Evolutionary conservation across 2,329 filamentous ascomycete genomes (phyloP).

Genomic region (Leptosphaerulina australis): DNA sequence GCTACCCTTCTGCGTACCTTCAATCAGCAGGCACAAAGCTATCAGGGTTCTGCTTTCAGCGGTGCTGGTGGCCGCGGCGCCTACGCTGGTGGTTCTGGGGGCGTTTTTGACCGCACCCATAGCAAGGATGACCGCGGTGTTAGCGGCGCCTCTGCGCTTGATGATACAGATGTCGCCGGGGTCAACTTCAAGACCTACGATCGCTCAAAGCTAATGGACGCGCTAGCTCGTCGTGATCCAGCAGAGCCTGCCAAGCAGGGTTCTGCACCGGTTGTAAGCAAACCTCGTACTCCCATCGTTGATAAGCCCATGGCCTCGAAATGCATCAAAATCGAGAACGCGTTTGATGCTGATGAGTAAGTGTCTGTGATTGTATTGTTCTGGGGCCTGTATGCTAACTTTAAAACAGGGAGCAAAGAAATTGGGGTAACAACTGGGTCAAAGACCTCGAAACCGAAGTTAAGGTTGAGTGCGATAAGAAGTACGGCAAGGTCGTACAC

Average conservation of each 20-base stretch:
- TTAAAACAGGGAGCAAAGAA: constrained; percentile 32
- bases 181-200: constrained; percentile 99
- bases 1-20: constrained; percentile 91
- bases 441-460: constrained; percentile 96
- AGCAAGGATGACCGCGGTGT: constrained; percentile 87
- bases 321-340: constrained; percentile 92
- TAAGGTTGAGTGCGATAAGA: constrained; percentile 86
- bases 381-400: constrained; percentile 23
- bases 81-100: constrained; percentile 72
- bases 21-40: constrained; percentile 67
- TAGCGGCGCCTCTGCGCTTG: constrained; percentile 88
- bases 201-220: constrained; percentile 97
- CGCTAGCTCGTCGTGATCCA: constrained; percentile 80
- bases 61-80: constrained; percentile 86
- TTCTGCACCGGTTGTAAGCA: constrained; percentile 58
- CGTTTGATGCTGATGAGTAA: constrained; percentile 92
- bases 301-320: constrained; percentile 84
- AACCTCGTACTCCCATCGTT: constrained; percentile 79
- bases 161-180: constrained; percentile 96
- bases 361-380: constrained; percentile 40
- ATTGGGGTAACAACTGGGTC: constrained; percentile 65
- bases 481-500: constrained; percentile 98
- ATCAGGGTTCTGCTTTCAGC: constrained; percentile 89
- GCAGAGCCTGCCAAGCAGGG: constrained; percentile 67
- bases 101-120: constrained; percentile 86